Conservation (phyloP, 208 protist genomes). For the Trypanosoma rangeli region DNA sequence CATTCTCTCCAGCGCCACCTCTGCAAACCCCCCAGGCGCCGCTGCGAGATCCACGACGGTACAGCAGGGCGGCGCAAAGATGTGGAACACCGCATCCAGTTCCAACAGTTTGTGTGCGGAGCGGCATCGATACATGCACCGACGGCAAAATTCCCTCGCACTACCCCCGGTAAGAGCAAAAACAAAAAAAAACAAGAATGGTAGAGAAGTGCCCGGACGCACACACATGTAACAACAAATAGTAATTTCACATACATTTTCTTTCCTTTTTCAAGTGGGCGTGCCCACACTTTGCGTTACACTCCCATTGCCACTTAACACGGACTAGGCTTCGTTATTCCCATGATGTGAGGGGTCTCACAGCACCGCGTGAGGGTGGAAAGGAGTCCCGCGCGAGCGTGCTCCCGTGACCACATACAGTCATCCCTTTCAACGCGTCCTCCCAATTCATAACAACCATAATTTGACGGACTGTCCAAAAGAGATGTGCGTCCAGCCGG, state of each 20-base stretch:
- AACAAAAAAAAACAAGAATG: conserved; percentile 14
- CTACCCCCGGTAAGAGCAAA: not conserved
- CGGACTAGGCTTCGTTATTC: not conserved
- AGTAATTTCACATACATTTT: too few species aligned
- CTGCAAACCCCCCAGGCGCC: conserved; percentile 67
- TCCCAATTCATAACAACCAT: conserved; percentile 10
- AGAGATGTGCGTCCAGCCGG: conserved; percentile 10
- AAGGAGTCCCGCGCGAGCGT: not conserved
- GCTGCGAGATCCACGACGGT: conserved; percentile 74
- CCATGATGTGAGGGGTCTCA: conserved; percentile 38
- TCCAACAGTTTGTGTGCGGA: conserved; percentile 69
- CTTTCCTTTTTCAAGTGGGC: not conserved
- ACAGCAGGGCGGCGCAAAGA: conserved; percentile 34
- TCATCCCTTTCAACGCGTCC: not conserved
- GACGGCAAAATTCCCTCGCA: not conserved
- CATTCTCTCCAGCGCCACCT: conserved; percentile 70
- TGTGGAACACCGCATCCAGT: conserved; percentile 42
- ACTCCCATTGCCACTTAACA: not conserved
- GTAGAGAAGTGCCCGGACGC: not conserved
- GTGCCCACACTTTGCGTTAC: not conserved
- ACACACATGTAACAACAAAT: too few species aligned
- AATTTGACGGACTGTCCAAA: conserved; percentile 9
- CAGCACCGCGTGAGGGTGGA: not conserved
- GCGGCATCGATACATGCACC: conserved; percentile 46
- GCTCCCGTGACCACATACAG: not conserved